Percentiles rank a stretch among this genome's conserved stretches.
phyloP scores from a whole-genome alignment of 1,284 basidiomycete species.

The Pseudozyma sp. region DNA sequence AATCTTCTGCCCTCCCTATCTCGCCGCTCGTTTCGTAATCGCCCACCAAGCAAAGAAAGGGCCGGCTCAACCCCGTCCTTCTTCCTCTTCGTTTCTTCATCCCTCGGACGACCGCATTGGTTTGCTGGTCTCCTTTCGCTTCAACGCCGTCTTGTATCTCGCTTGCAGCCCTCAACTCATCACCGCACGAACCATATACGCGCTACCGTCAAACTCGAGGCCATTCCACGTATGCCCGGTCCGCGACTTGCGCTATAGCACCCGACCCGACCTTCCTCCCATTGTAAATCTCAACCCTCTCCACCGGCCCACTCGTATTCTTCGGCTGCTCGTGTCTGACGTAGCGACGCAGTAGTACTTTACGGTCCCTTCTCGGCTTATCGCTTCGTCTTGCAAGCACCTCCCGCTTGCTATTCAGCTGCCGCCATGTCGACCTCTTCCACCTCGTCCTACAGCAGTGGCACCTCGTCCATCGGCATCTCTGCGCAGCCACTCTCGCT shows the following conservation, averaged over 20 bases:
- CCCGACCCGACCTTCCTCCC: neutral
- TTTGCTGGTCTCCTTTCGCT: conserved; percentile 14
- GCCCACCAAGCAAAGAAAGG: conserved; percentile 7
- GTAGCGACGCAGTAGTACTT: neutral
- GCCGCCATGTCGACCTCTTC: conserved; percentile 40
- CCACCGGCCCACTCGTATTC: neutral
- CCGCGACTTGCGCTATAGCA: conserved; percentile 4
- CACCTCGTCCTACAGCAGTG: conserved; percentile 41
- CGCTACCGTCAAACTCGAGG: neutral
- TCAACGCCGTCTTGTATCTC: conserved; percentile 22
- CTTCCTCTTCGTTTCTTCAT: neutral
- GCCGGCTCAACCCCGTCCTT: conserved; percentile 45
- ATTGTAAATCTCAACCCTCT: conserved; percentile 5
- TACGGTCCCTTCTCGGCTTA: neutral
- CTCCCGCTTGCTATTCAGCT: neutral
- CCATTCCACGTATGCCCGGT: conserved; percentile 1
- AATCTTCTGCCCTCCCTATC: conserved; percentile 9
- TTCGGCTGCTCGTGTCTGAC: neutral
- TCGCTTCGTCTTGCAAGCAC: conserved; percentile 4
- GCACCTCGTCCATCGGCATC: conserved; percentile 40
- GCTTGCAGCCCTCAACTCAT: conserved; percentile 5
- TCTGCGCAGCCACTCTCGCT: conserved; percentile 45
- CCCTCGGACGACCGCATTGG: conserved; percentile 9
- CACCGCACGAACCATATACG: neutral
- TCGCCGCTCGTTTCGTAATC: conserved; percentile 9